Conservation (phyloP, 345 rosid species). For the Camelina laxa region DNA sequence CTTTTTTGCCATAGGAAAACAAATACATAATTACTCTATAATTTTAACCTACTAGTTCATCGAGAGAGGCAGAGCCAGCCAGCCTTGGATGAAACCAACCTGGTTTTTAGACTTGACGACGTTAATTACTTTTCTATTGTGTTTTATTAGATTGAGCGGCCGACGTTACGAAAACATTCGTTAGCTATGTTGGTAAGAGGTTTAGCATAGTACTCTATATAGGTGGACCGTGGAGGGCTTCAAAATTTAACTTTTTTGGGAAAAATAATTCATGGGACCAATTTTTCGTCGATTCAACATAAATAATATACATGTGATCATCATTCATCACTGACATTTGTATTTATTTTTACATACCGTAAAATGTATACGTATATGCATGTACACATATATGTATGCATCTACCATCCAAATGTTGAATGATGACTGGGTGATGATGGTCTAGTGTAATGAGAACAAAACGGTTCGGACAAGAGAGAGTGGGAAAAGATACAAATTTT, state of each 20-base stretch:
- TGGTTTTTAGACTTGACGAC: background rate
- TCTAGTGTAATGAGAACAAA: conserved; percentile 34
- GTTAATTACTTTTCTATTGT: background rate
- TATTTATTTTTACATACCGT: conserved; percentile 38
- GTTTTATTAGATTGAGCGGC: background rate
- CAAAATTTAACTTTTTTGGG: background rate
- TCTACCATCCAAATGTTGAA: conserved; percentile 21
- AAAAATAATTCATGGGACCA: background rate
- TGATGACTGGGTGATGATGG: conserved; percentile 23
- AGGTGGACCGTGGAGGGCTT: no score
- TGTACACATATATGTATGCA: background rate
- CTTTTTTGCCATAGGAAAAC: background rate
- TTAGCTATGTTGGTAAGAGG: conserved; percentile 6
- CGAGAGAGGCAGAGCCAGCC: background rate
- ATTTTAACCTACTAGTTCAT: background rate
- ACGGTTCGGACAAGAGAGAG: conserved; percentile 25
- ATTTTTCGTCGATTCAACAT: conserved; percentile 10
- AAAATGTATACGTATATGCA: conserved; percentile 15
- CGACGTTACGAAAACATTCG: background rate
- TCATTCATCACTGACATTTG: conserved; percentile 34
- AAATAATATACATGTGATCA: conserved; percentile 36
- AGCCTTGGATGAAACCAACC: background rate
- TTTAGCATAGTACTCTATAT: background rate
- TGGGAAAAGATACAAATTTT: conserved; percentile 28
- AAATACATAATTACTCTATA: background rate